phyloP scores from a whole-genome alignment of 176 grass and related monocot species.

The Paspalum notatum region DNA sequence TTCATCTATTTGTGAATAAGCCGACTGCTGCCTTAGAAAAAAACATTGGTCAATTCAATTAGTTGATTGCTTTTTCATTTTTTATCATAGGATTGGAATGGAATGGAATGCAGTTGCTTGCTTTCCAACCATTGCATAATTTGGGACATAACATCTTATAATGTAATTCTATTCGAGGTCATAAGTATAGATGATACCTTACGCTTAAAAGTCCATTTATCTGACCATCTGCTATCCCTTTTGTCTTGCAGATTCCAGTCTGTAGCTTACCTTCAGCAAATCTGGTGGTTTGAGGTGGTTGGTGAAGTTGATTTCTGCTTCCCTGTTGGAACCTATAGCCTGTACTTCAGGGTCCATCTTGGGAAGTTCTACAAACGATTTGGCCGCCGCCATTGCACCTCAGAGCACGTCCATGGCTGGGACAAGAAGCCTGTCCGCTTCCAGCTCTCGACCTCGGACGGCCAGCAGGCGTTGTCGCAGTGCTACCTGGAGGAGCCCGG shows the following conservation, averaged over 20 bases:
- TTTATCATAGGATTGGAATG: not conserved
- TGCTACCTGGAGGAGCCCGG: constrained; percentile 69
- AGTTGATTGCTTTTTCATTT: not conserved
- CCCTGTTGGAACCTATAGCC: constrained; percentile 73
- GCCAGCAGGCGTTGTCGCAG: constrained; percentile 61
- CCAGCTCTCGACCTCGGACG: constrained; percentile 78
- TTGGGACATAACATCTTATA: constrained; percentile 12
- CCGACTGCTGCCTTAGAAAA: not conserved
- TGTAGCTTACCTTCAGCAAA: constrained; percentile 90
- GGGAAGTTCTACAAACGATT: constrained; percentile 71
- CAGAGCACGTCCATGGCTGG: constrained; percentile 85
- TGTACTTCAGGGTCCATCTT: constrained; percentile 83
- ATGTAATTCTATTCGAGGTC: constrained; percentile 20
- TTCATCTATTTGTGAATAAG: not conserved
- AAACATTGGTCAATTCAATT: constrained; percentile 9
- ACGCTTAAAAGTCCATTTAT: not conserved
- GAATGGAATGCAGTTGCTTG: constrained; percentile 7
- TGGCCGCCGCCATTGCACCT: constrained; percentile 58
- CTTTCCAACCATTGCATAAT: constrained; percentile 13
- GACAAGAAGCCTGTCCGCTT: constrained; percentile 80
- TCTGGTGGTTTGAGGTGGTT: constrained; percentile 96
- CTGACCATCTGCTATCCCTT: not conserved
- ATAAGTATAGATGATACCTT: not conserved
- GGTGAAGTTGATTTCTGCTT: constrained; percentile 90
- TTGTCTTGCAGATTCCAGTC: constrained; percentile 66